These are phyloP conservation scores for Moricandia moricandioides DNA, from an alignment of 345 rosid genomes.

Conservation along the genomic window DNA sequence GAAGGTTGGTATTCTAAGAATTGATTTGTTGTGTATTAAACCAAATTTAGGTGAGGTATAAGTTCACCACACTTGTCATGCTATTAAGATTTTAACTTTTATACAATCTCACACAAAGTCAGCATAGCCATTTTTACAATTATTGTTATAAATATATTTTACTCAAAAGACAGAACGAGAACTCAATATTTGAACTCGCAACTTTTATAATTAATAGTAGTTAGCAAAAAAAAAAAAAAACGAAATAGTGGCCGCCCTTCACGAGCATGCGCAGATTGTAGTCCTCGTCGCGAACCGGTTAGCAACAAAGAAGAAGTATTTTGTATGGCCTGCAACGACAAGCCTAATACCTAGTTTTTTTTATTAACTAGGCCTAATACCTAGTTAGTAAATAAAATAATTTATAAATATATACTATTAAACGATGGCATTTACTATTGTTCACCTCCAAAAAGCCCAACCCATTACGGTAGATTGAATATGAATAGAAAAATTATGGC, in stretches of 20 bases:
- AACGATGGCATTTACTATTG: not conserved
- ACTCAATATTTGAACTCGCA: not conserved
- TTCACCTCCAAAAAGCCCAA: not conserved
- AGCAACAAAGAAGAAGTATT: not conserved
- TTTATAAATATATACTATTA: not conserved
- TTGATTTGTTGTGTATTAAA: not conserved
- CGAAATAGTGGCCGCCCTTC: not conserved
- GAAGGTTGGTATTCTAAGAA: not conserved
- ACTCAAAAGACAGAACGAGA: not conserved
- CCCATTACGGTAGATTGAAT: not conserved
- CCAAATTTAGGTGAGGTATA: not conserved
- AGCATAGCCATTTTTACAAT: not conserved
- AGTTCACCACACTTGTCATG: not conserved
- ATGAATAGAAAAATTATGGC: constrained; percentile 11
- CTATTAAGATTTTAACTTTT: not conserved
- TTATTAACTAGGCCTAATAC: not conserved
- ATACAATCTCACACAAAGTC: not conserved
- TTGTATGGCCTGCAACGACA: not conserved
- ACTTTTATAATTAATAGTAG: not conserved
- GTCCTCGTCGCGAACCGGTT: not conserved
- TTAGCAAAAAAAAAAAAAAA: too few relatives aligned
- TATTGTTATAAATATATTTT: not conserved
- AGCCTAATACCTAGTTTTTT: not conserved
- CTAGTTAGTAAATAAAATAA: not conserved
- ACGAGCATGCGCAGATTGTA: not conserved